Conservation (phyloP, 768 basidiomycete species). For the Kwoniella dendrophila region DNA sequence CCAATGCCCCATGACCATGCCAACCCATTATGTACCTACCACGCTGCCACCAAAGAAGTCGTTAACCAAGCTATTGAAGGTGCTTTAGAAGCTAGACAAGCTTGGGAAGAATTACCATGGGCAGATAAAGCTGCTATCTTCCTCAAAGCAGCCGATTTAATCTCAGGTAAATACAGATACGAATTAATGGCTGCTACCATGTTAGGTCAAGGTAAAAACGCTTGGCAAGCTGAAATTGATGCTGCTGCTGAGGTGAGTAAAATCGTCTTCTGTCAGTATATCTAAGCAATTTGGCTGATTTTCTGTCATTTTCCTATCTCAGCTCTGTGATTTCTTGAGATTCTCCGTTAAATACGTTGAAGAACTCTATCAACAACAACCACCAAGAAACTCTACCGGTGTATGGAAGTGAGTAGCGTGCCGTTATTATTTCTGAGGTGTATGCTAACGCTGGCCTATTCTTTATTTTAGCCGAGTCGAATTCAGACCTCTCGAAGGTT, state of each 20-base stretch:
- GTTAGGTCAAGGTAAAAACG: conserved; percentile 97
- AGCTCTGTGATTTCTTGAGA: conserved; percentile 89
- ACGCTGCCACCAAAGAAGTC: conserved; percentile 78
- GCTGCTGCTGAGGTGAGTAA: conserved; percentile 86
- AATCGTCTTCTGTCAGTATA: not conserved
- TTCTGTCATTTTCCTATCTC: not conserved
- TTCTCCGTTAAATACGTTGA: conserved; percentile 97
- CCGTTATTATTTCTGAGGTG: conserved; percentile 1
- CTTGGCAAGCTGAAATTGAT: conserved; percentile 99
- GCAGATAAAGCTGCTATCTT: conserved; percentile 96
- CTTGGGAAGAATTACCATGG: conserved; percentile 96
- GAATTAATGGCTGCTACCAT: conserved; percentile 95
- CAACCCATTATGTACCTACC: conserved; percentile 76
- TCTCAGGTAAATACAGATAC: conserved; percentile 93
- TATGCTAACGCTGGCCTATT: not conserved
- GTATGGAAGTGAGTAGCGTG: conserved; percentile 89
- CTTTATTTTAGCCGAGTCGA: conserved; percentile 73
- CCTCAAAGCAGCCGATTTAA: conserved; percentile 94
- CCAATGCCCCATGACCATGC: conserved; percentile 84
- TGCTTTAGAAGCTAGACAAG: conserved; percentile 78
- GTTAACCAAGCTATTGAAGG: conserved; percentile 80
- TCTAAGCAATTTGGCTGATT: no score
- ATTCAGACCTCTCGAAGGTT: conserved; percentile 96
- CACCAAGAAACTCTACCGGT: conserved; percentile 78
- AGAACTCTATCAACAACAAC: conserved; percentile 89